These are phyloP conservation scores for Rubroshorea leprosula DNA, from an alignment of 345 rosid genomes.

Conservation along the genomic window DNA sequence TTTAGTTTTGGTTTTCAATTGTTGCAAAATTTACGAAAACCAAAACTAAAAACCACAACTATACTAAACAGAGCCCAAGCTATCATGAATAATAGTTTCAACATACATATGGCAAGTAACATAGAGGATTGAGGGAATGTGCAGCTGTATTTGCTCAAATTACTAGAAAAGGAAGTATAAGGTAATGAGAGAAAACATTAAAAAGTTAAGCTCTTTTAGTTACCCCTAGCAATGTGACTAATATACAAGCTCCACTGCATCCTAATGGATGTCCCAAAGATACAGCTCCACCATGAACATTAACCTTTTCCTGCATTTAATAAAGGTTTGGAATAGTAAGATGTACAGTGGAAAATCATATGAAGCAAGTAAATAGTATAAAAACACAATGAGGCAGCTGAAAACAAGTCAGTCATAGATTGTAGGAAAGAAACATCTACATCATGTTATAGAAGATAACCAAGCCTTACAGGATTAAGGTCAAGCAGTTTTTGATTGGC, in stretches of 20 bases:
- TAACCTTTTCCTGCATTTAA: slow-evolving; percentile 57
- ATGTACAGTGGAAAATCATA: slow-evolving; percentile 4
- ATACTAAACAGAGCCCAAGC: no score
- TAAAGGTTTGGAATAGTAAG: neutral
- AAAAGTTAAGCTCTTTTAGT: slow-evolving; percentile 5
- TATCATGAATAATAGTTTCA: no score
- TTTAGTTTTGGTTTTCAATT: no score
- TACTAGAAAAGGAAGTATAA: neutral
- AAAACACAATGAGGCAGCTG: no score
- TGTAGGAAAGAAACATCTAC: neutral
- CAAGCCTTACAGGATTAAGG: slow-evolving; percentile 69
- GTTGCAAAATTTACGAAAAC: no score
- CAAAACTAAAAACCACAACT: no score
- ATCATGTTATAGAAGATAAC: slow-evolving; percentile 6
- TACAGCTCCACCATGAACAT: slow-evolving; percentile 89
- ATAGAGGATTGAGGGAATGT: no score
- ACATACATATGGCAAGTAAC: no score
- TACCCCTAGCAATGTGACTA: slow-evolving; percentile 92
- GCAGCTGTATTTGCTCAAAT: neutral
- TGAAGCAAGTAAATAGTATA: neutral
- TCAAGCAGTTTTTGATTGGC: slow-evolving; percentile 74
- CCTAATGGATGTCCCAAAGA: slow-evolving; percentile 96
- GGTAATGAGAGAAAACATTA: neutral
- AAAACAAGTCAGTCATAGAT: neutral
- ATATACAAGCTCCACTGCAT: slow-evolving; percentile 94